Percentiles rank a stretch among this genome's conserved stretches.
phyloP scores from a whole-genome alignment of 768 basidiomycete species.

The Lepiota venenata region DNA sequence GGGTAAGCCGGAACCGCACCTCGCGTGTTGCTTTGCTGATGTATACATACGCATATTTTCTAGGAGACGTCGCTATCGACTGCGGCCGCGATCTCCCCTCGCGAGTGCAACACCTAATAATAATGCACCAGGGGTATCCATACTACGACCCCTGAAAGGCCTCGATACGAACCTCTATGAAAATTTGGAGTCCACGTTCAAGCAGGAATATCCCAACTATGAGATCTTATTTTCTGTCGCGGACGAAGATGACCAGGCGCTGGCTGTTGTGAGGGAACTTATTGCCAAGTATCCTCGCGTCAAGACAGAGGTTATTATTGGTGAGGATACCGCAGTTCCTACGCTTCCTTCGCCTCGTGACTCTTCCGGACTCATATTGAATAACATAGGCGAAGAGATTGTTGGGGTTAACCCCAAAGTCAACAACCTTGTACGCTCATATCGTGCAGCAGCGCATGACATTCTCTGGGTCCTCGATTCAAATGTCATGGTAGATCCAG shows the following conservation, averaged over 20 bases:
- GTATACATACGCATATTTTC: not conserved
- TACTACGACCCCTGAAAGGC: slow-evolving; percentile 92
- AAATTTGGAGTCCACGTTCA: slow-evolving; percentile 92
- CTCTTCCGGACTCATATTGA: slow-evolving; percentile 1
- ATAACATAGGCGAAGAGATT: slow-evolving; percentile 62
- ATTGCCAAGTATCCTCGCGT: slow-evolving; percentile 76
- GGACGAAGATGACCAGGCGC: slow-evolving; percentile 83
- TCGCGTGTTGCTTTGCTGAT: not conserved
- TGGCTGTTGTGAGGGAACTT: slow-evolving; percentile 77
- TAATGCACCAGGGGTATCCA: slow-evolving; percentile 82
- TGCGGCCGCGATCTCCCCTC: slow-evolving; percentile 60
- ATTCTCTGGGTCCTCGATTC: slow-evolving; percentile 97
- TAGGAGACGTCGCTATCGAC: slow-evolving; percentile 76
- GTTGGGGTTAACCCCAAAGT: slow-evolving; percentile 97
- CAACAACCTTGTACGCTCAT: slow-evolving; percentile 90
- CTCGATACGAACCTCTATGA: slow-evolving; percentile 95
- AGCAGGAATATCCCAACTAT: slow-evolving; percentile 86
- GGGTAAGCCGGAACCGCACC: slow-evolving; percentile 50
- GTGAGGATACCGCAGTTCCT: slow-evolving; percentile 37
- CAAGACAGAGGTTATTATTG: slow-evolving; percentile 69
- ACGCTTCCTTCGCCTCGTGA: not conserved
- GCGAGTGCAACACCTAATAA: slow-evolving; percentile 39
- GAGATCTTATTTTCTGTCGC: slow-evolving; percentile 92
- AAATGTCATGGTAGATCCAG: slow-evolving; percentile 77
- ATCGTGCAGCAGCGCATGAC: slow-evolving; percentile 76